Evolutionary conservation across 768 basidiomycete genomes (phyloP), one percentile per base, ranked within the genome.

Genomic region (Boletus edulis): DNA sequence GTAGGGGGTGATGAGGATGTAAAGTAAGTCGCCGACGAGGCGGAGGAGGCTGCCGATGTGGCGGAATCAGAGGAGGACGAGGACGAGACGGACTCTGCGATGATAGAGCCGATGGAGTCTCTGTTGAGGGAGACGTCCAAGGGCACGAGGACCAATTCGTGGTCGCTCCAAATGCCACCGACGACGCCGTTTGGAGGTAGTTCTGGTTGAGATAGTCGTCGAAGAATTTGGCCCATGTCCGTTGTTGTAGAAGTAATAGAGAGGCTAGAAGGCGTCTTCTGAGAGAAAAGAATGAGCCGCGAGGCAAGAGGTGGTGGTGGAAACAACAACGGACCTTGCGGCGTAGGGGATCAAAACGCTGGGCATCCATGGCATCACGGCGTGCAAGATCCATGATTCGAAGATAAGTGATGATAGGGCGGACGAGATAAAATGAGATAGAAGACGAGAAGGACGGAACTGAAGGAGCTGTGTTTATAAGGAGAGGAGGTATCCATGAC

Each of bases 161-260:
- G 71, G 65, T 71, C 71, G 29, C 67, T 65, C 69, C 69, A 71
- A 13, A 71, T 51, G 18, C 71, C 69, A 15, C 71, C 69, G 5
- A 71, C 67, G 47, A 59, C 61, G 7, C 51, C 55, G 37, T 34
- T 59, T 10, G 55, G 52, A 20, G 64, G 58, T 2, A 54, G 43
- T 37, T 60, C 56, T 27, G 62, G 56, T 3, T 60, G 66, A 20
- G 66, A 59, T 1, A 57, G 29, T 14, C 65, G 67, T 41, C 69
- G 54, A 20, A 71, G 40, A 49, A 60, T 14, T 44, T 71, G 69
- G 1, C 71, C 69, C 71, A 71, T 71, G 42, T 55, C 53, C 41
- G 31, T 48, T 49, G 61, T 48, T 18, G 60, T 47, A 15, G 51
- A 55, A 29, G 55, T 22, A 40, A 57, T 51, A 46, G 55, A n/a